Evolutionary conservation across 2,329 filamentous ascomycete genomes (phyloP), one percentile per base, ranked within the genome.

Genomic region (Alternaria gaisen): DNA sequence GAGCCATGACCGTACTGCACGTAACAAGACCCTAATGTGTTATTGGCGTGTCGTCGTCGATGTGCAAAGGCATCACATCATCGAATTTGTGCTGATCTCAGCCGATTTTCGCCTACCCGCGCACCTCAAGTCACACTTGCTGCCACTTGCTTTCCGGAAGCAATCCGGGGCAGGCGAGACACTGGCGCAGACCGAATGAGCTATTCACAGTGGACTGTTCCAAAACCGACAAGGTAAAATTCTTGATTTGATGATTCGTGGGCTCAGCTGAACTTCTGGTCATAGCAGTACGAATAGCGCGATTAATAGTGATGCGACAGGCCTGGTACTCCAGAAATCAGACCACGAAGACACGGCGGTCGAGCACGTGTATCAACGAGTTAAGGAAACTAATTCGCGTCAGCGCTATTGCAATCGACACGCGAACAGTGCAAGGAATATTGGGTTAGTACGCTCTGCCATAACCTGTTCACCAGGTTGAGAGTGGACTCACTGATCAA

Each of bases 121-220:
- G 36, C 42, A 51, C 22, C 30, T 38, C 18, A 44, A 60, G 53
- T 60, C 57, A 60, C 38, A 43, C 32, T 46, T 22, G 30, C 32
- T 54, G 50, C 44, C 44, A 46, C 44, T 34, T 51, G 57, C 38
- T 50, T 50, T 32, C 51, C 52, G 53, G 57, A 36, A 60, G 40
- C 53, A 60, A 56, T 56, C 52, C 57, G 57, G 57, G 57, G 57
- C 57, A 56, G 48, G 57, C 53, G 57, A 60, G 52, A 43, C 52
- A 36, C 38, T 56, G 28, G 56, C 41, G 42, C n/a, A 44, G 41
- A 40, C 32, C 10, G 41, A 55, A 38, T 10, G 42, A 55, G 32
- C 30, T 36, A 50, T 38, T 34, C 20, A 36, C 46, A 24, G 22
- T 22, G 22, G 46, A 22, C 32, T 36, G 46, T 34, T 12, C 34